Conservation (phyloP, 805 yeast species). For the Candida insectorum region DNA sequence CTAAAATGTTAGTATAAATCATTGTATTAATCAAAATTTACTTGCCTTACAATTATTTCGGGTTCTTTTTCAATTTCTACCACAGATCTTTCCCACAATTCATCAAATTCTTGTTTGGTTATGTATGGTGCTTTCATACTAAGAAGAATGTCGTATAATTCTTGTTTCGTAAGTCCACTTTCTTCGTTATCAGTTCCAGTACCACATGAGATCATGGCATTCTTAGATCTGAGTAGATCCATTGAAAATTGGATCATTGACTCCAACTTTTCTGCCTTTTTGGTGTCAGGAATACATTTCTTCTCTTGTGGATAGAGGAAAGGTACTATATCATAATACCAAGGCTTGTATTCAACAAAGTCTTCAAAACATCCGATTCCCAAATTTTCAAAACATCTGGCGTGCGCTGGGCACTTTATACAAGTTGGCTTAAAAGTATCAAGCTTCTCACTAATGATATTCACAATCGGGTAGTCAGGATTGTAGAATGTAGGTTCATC, state of each 20-base stretch:
- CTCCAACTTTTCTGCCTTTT: conserved; percentile 62
- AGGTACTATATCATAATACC: conserved; percentile 54
- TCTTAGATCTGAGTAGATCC: conserved; percentile 60
- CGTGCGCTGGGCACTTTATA: conserved; percentile 76
- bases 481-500: conserved; percentile 38
- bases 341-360: conserved; percentile 48
- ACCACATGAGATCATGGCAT: conserved; percentile 65
- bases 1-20: conserved; percentile 25
- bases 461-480: conserved; percentile 25
- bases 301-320: conserved; percentile 51
- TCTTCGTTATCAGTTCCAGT: conserved; percentile 36
- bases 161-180: conserved; percentile 50
- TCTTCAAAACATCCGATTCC: conserved; percentile 70
- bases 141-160: conserved; percentile 51
- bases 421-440: conserved; percentile 59
- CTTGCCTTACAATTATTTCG: conserved; percentile 78
- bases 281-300: conserved; percentile 70
- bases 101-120: conserved; percentile 65
- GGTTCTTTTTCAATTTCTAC: conserved; percentile 61
- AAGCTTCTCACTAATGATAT: conserved; percentile 41
- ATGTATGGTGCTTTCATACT: conserved; percentile 45
- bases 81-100: conserved; percentile 67
- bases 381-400: conserved; percentile 62
- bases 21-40: conserved; percentile 23
- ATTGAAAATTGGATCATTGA: conserved; percentile 66